Conservation (phyloP, 1,284 basidiomycete genomes). For the Prillingera fragicola region DNA sequence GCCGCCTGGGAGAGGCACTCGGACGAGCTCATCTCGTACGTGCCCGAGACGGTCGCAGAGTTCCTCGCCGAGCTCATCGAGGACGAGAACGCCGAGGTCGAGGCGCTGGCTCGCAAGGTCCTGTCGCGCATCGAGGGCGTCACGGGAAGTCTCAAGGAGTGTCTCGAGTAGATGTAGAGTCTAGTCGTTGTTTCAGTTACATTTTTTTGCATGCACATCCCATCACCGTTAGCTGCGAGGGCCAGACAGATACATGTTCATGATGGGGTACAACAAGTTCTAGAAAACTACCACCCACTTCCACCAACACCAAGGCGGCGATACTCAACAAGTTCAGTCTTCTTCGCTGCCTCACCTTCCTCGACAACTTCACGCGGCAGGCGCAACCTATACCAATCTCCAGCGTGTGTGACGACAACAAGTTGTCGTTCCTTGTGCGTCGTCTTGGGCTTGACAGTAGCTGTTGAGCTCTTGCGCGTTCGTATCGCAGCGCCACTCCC, state of each 20-base stretch:
- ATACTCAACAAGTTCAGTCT: constrained; percentile 44
- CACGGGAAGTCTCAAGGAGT: constrained; percentile 48
- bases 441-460: neutral
- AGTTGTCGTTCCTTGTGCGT: constrained; percentile 62
- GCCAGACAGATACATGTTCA: too few relatives aligned
- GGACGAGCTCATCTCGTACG: constrained; percentile 57
- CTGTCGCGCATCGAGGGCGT: constrained; percentile 48
- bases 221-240: too few relatives aligned
- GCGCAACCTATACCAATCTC: constrained; percentile 86
- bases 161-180: constrained; percentile 34
- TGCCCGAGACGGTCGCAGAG: constrained; percentile 52
- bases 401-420: constrained; percentile 75
- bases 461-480: neutral
- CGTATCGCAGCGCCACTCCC: neutral
- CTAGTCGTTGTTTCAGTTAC: too few relatives aligned
- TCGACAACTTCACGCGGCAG: constrained; percentile 52
- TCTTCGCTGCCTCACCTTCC: constrained; percentile 7
- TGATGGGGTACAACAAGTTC: neutral
- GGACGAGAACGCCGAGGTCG: constrained; percentile 50
- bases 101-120: constrained; percentile 46
- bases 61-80: constrained; percentile 52
- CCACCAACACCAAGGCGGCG: constrained; percentile 40
- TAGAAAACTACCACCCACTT: constrained; percentile 30
- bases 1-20: constrained; percentile 62
- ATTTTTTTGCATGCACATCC: too few relatives aligned